Conservation (phyloP, 768 basidiomycete genomes). For the Ephemerocybe angulata region DNA sequence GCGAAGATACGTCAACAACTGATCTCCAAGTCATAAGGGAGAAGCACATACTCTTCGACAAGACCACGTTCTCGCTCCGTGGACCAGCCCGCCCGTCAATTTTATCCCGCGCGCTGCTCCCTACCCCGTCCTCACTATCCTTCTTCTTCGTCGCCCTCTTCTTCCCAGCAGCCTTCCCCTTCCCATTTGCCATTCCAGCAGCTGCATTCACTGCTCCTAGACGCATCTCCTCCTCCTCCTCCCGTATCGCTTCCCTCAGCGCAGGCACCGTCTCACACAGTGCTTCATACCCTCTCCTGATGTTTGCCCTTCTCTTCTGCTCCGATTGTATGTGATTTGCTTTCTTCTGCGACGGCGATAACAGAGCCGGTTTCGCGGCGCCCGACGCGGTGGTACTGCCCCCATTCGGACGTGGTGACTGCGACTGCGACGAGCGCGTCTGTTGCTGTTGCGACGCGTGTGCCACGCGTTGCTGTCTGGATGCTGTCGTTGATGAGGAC, state of each 20-base stretch:
- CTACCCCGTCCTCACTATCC: constrained; percentile 35
- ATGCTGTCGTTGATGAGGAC: constrained; percentile 9
- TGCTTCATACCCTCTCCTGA: constrained; percentile 83
- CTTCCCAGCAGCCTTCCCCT: constrained; percentile 21
- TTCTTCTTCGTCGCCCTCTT: constrained; percentile 44
- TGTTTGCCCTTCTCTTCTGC: constrained; percentile 91
- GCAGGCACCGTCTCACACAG: constrained; percentile 82
- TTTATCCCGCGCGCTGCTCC: constrained; percentile 52
- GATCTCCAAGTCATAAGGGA: constrained; percentile 3
- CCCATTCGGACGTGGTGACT: neutral
- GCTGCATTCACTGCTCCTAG: constrained; percentile 16
- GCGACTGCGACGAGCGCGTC: constrained; percentile 1
- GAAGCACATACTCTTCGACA: constrained; percentile 72
- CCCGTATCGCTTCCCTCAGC: constrained; percentile 72
- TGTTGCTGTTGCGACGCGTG: constrained; percentile 8
- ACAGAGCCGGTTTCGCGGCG: constrained; percentile 42
- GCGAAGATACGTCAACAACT: constrained; percentile 4
- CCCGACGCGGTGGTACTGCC: constrained; percentile 3
- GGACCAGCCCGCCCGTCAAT: constrained; percentile 85
- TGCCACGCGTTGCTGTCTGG: neutral
- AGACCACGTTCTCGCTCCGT: constrained; percentile 84
- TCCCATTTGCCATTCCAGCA: constrained; percentile 17
- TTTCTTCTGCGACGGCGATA: constrained; percentile 85
- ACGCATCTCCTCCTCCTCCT: constrained; percentile 59
- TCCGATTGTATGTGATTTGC: constrained; percentile 93